These are phyloP conservation scores for Pouteria glomerata DNA, from an alignment of 148 eudicot species.

Conservation along the genomic window DNA sequence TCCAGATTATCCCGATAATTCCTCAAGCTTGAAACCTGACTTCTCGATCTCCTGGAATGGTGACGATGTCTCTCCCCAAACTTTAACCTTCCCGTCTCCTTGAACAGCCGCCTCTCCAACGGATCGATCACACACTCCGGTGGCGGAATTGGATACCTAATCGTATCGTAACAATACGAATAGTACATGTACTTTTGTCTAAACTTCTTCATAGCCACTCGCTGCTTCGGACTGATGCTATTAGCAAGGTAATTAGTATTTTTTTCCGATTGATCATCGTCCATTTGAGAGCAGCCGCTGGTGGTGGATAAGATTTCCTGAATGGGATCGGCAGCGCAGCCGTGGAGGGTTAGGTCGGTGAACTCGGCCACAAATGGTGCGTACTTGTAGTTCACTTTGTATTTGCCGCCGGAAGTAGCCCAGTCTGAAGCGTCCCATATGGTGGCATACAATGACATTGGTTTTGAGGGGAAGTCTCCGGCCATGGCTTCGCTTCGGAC, in stretches of 20 bases:
- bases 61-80: constrained; percentile 16
- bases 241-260: too few relatives aligned
- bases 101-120: constrained; percentile 21
- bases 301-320: constrained; percentile 20
- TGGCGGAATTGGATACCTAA: constrained; percentile 31
- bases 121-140: constrained; percentile 52
- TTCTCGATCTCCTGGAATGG: constrained; percentile 19
- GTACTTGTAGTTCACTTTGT: constrained; percentile 49
- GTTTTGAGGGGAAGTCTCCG: constrained; percentile 50
- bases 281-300: not conserved
- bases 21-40: constrained; percentile 15
- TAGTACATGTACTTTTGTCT: constrained; percentile 37
- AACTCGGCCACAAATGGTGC: constrained; percentile 49
- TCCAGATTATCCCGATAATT: constrained; percentile 28
- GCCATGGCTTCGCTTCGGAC: constrained; percentile 37
- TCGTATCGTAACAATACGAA: constrained; percentile 43
- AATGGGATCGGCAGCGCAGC: constrained; percentile 31
- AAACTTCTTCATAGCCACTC: constrained; percentile 35
- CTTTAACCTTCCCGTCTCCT: constrained; percentile 38
- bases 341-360: constrained; percentile 38
- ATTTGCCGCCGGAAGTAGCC: constrained; percentile 58
- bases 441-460: constrained; percentile 53
- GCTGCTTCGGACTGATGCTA: constrained; percentile 19
- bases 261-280: constrained; percentile 17
- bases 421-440: constrained; percentile 59